These are phyloP conservation scores for Aspergillus calidoustus DNA, from an alignment of 2,329 filamentous ascomycete species.

Conservation along the genomic window DNA sequence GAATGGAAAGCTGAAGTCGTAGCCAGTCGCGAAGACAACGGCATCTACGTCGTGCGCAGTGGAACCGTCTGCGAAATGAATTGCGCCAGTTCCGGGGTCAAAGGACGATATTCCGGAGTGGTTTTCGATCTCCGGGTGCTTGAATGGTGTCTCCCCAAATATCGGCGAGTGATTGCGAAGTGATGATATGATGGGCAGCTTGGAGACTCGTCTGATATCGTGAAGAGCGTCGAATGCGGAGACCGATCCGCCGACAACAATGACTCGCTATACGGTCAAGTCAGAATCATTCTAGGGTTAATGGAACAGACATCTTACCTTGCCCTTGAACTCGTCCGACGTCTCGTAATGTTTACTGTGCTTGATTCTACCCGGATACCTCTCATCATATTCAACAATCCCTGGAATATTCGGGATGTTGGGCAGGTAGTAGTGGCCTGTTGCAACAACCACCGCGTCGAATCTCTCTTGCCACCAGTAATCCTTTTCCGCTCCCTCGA, in stretches of 20 bases:
- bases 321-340: slow-evolving; percentile 37
- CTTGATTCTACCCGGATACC: slow-evolving; percentile 32
- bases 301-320: background rate
- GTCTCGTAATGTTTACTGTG: slow-evolving; percentile 38
- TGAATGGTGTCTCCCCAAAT: slow-evolving; percentile 60
- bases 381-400: slow-evolving; percentile 34
- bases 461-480: slow-evolving; percentile 65
- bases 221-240: slow-evolving; percentile 63
- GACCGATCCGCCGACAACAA: slow-evolving; percentile 63
- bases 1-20: slow-evolving; percentile 64
- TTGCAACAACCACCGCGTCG: slow-evolving; percentile 51
- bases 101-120: slow-evolving; percentile 38
- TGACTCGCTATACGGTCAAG: slow-evolving; percentile 49
- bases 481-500: slow-evolving; percentile 40
- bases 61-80: slow-evolving; percentile 57
- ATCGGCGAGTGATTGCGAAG: slow-evolving; percentile 51
- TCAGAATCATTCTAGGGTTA: background rate
- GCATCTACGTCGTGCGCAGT: slow-evolving; percentile 57
- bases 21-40: slow-evolving; percentile 67
- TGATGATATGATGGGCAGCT: background rate
- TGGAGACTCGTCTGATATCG: slow-evolving; percentile 16
- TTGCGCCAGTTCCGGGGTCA: slow-evolving; percentile 48
- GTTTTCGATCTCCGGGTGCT: slow-evolving; percentile 49
- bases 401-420: slow-evolving; percentile 45
- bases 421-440: slow-evolving; percentile 61